phyloP scores from a whole-genome alignment of 2,329 filamentous ascomycete genomes.

The Aspergillus awamori region DNA sequence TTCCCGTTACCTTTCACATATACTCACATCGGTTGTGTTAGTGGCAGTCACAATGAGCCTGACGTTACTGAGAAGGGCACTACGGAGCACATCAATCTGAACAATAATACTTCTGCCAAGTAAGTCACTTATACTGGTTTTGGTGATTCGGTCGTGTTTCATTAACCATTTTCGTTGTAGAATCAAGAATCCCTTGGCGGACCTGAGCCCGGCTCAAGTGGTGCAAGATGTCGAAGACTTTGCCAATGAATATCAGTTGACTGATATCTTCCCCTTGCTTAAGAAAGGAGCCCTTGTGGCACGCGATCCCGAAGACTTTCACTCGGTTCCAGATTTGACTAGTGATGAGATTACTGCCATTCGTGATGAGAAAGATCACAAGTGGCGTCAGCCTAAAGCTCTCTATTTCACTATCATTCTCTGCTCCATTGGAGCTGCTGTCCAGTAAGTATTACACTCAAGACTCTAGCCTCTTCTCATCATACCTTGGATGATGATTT shows the following conservation, averaged over 20 bases:
- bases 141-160: neutral
- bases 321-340: conserved; percentile 47
- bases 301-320: conserved; percentile 51
- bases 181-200: conserved; percentile 52
- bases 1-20: neutral
- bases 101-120: conserved; percentile 34
- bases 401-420: conserved; percentile 57
- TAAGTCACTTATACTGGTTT: conserved; percentile 16
- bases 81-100: conserved; percentile 30
- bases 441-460: conserved; percentile 44
- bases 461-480: neutral
- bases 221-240: conserved; percentile 49
- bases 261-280: conserved; percentile 46
- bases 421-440: conserved; percentile 56
- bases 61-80: conserved; percentile 27
- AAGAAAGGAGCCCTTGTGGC: conserved; percentile 55
- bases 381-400: conserved; percentile 53
- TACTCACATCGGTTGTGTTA: conserved; percentile 5
- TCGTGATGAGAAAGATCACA: conserved; percentile 50
- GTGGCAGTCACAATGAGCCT: conserved; percentile 16
- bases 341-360: conserved; percentile 48
- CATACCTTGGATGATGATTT: neutral
- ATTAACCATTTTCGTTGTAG: conserved; percentile 27
- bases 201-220: conserved; percentile 41
- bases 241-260: conserved; percentile 44